Percentiles rank a stretch among this genome's conserved stretches.
Evolutionary conservation across 129 eudicot species (phyloP).

Genomic region (Scalesia atractyloides): DNA sequence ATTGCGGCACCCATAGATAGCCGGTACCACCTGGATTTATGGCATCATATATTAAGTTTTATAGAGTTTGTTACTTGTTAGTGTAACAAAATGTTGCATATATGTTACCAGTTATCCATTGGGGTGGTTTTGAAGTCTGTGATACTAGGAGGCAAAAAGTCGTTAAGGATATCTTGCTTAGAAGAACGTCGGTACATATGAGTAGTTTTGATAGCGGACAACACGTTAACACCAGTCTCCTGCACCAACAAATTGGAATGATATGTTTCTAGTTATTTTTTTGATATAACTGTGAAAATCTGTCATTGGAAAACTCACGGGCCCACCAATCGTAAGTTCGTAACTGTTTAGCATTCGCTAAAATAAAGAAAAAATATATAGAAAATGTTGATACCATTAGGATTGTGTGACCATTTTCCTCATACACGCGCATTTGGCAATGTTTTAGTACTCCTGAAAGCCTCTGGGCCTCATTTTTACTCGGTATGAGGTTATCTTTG

Average conservation of each 20-base stretch:
- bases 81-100: not conserved
- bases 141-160: constrained; percentile 75
- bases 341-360: not conserved
- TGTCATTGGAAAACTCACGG: not conserved
- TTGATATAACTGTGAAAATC: not conserved
- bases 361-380: not conserved
- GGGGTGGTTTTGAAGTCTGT: constrained; percentile 63
- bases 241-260: constrained; percentile 27
- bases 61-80: not conserved
- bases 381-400: constrained; percentile 43
- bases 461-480: constrained; percentile 70
- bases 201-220: constrained; percentile 64
- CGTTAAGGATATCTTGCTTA: constrained; percentile 60
- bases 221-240: constrained; percentile 81
- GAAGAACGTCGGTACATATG: constrained; percentile 59
- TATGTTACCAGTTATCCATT: constrained; percentile 38
- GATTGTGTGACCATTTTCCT: constrained; percentile 75
- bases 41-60: not conserved
- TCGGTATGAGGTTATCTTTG: constrained; percentile 72
- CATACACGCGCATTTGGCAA: constrained; percentile 58
- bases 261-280: not conserved
- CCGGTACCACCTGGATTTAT: constrained; percentile 49
- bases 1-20: constrained; percentile 53
- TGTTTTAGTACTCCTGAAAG: constrained; percentile 49
- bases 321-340: not conserved